Evolutionary conservation across 2,329 filamentous ascomycete species (phyloP), one percentile per base, ranked within the genome.

Genomic region (Aspergillus unguis): DNA sequence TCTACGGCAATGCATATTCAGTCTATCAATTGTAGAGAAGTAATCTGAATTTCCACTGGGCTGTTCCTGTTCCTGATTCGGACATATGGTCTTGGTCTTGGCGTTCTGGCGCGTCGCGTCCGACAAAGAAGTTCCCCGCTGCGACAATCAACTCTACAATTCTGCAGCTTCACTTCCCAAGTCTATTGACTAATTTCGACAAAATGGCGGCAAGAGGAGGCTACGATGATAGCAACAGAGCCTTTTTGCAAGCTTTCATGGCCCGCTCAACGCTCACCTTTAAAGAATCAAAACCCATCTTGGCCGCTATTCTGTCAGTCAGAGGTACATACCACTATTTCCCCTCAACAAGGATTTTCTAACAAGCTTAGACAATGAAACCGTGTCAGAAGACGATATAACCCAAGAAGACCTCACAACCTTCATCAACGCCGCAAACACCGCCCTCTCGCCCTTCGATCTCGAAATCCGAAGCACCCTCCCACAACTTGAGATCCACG

Each of bases 231-330:
- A 80, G 80, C 56, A 88, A 96, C 69, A 86, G 90, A 52, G 92
- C 92, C 6, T 96, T 99, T 66, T 78, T 97, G 0, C 94, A 99
- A 72, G 88, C 89, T 44, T 85, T 99, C 60, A 80, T 96, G 70
- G 84, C 88, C 3, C 85, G 86, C 45, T 87, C 88, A 25, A 84
- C 85, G 41, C 79, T 97, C 70, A 95, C 89, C 0, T 83, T 88
- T 57, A 78, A 84, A 48, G 84, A 95, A 63, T 85, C 86, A 9
- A 84, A 84, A 63, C 82, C 84, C 1, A 76, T 96, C 26, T 78
- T 97, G 10, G 90, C 92, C 3, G 82, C 80, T 31, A 92, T 97
- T 50, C 78, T 87, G 60, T 85, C 83, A 6, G 83, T 81, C 8
- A 75, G 81, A 46, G 74, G 78, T 80, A 67, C 28, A 58, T 38